Evolutionary conservation across 2,329 filamentous ascomycete species (phyloP), one percentile per base, ranked within the genome.

Genomic region (Thelonectria olida): DNA sequence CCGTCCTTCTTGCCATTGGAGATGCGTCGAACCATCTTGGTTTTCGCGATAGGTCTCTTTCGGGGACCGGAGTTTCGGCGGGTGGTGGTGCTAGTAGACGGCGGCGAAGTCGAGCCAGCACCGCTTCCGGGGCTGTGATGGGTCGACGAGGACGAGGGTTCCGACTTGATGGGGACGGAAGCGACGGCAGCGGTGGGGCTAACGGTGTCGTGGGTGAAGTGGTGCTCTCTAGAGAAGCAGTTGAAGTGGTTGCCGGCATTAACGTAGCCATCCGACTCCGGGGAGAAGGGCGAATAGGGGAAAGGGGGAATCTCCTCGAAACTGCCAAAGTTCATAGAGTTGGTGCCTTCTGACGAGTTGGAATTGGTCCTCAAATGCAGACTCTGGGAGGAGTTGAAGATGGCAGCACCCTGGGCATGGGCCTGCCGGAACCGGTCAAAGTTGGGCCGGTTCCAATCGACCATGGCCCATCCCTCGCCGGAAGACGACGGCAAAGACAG

Each of bases 351-450:
- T 1, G 91, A 96, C 2, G 93, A 96, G 72, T 96, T 92, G 4
- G 94, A 97, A 71, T 91, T 89, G 55, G 90, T 94, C 68, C 94
- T 88, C 72, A 97, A 85, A 80, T 97, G 95, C 52, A 98, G 82
- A 1, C 93, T 96, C 79, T 97, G 92, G 64, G 90, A 88, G 2
- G 95, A 95, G 78, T 97, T 97, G 83, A 97, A 96, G 73, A 97
- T 94, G 67, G 92, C 89, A 39, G 82, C 77, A 64, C 82, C 86
- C 52, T 86, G 85, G 6, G 74, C 72, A 44, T 85, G 84, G 39
- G 81, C 75, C 59, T 82, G 81, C 50, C 78, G 75, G 61, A 79
- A 78, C 68, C 95, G 91, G 68, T 91, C 88, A 38, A 79, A 70
- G 51, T 89, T 90, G 63, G 88, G 89, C 62, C 90, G 88, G 61